These are phyloP conservation scores for Suhomyces yuchorum DNA, from an alignment of 1,139 yeast genomes.

Conservation along the genomic window DNA sequence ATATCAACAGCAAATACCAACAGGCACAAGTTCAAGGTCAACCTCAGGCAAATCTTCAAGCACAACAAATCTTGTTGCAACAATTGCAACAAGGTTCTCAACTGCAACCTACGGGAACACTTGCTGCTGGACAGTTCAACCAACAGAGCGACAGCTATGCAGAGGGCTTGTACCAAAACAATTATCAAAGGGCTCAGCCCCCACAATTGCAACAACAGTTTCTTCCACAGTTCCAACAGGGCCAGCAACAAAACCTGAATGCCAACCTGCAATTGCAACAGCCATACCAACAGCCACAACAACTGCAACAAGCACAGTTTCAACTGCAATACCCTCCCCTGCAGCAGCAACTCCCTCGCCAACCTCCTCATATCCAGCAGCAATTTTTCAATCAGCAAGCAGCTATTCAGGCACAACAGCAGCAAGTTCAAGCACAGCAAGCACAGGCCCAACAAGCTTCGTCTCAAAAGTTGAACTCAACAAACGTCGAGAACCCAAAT, in stretches of 20 bases:
- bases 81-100: slow-evolving; percentile 46
- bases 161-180: slow-evolving; percentile 36
- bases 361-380: slow-evolving; percentile 27
- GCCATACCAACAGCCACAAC: slow-evolving; percentile 30
- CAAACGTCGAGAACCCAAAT: slow-evolving; percentile 49
- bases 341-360: slow-evolving; percentile 26
- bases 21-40: slow-evolving; percentile 35
- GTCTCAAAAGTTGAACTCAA: slow-evolving; percentile 29
- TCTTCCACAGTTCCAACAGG: slow-evolving; percentile 33
- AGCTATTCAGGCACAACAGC: slow-evolving; percentile 22
- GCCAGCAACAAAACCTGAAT: slow-evolving; percentile 29
- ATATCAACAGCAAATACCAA: slow-evolving; percentile 36
- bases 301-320: slow-evolving; percentile 30
- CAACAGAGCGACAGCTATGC: slow-evolving; percentile 29
- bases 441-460: slow-evolving; percentile 16
- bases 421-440: slow-evolving; percentile 15
- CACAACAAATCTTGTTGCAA: slow-evolving; percentile 49
- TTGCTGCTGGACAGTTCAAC: slow-evolving; percentile 24
- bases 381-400: slow-evolving; percentile 27
- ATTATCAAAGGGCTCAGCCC: slow-evolving; percentile 33
- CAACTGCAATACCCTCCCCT: slow-evolving; percentile 34
- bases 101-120: slow-evolving; percentile 16
- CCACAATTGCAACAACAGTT: slow-evolving; percentile 29
- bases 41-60: slow-evolving; percentile 36
- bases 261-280: slow-evolving; percentile 19